Evolutionary conservation across 1,284 basidiomycete species (phyloP).

Genomic region (Ganoderma leucocontextum): DNA sequence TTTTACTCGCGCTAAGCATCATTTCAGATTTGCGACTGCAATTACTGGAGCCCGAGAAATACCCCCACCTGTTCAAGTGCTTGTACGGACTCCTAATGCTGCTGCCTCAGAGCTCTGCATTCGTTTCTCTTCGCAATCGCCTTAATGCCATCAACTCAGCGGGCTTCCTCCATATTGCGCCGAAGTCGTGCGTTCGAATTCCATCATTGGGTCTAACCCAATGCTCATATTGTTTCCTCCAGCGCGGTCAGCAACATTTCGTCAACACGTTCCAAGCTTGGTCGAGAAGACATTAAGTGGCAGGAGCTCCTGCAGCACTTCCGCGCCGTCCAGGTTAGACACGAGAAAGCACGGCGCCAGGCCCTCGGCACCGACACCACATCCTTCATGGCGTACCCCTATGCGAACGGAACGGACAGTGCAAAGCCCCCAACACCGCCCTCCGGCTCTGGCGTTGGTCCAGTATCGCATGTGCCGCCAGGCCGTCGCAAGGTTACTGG

Average conservation of each 20-base stretch:
- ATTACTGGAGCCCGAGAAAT: slow-evolving; percentile 95
- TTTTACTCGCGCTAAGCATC: slow-evolving; percentile 4
- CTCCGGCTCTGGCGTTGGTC: slow-evolving; percentile 6
- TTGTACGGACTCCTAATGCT: slow-evolving; percentile 98
- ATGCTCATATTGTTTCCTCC: background rate
- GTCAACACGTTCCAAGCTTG: slow-evolving; percentile 76
- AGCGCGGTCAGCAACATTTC: slow-evolving; percentile 47
- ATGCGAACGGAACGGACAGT: slow-evolving; percentile 25
- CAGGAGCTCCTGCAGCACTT: slow-evolving; percentile 89
- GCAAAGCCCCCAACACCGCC: slow-evolving; percentile 29
- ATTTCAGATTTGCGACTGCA: slow-evolving; percentile 90
- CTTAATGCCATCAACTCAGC: slow-evolving; percentile 95
- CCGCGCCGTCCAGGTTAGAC: slow-evolving; percentile 82
- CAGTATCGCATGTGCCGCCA: slow-evolving; percentile 47
- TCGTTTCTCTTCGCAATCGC: slow-evolving; percentile 93
- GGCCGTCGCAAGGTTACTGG: slow-evolving; percentile 68
- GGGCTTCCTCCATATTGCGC: slow-evolving; percentile 90
- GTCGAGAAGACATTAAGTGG: slow-evolving; percentile 93
- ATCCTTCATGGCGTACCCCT: slow-evolving; percentile 43
- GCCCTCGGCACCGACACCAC: slow-evolving; percentile 62
- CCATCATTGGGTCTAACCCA: background rate
- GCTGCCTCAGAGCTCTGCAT: slow-evolving; percentile 96
- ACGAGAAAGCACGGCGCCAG: slow-evolving; percentile 86
- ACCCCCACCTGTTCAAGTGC: slow-evolving; percentile 97
- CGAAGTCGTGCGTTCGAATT: slow-evolving; percentile 67